Evolutionary conservation across 306 rosid genomes (phyloP), one percentile per base, ranked within the genome.

Genomic region (Hippophae gyantsensis): DNA sequence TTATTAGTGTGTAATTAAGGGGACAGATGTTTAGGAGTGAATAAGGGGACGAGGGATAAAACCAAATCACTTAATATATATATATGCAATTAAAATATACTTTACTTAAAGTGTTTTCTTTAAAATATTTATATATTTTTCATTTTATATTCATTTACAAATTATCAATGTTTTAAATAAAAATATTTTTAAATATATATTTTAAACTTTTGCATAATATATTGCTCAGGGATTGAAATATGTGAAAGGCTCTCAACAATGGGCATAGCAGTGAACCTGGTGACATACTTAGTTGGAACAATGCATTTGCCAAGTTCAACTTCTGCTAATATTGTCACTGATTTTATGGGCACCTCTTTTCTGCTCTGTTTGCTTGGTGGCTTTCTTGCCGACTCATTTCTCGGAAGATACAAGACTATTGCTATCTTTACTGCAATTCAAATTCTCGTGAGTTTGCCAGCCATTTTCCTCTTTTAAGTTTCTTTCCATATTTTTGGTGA

Each of bases 171-270:
- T 18, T 18, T 18, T 0, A 18, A 0, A 18, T 18, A 18, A 18
- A 18, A 18, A 18, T 0, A 18, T 18, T 18, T 18, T 18, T 18
- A 18, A 0, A 18, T 18, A 18, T 18, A 18, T 18, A 18, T 18
- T 18, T 18, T 18, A 18, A 18, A 18, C 23, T 18, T 18, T 18
- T 38, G 42, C 0, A 14, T 6, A 27, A 38, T 13, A 68, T 61
- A 27, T 65, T 26, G 66, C 49, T 44, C 78, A 89, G 97, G 87
- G 63, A 69, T 89, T 64, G 95, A 89, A 75, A 73, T 89, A 41
- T 72, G 75, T 57, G 97, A 89, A 77, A 89, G 97, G 84, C 95
- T 90, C 5, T 90, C 98, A 43, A 90, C 98, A 47, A 87, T 87
- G 92, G 98, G 92, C 45, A 90, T 90, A 68, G 92, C 82, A 5